Evolutionary conservation across 2,329 filamentous ascomycete species (phyloP).

Genomic region (Epichloe sibirici): DNA sequence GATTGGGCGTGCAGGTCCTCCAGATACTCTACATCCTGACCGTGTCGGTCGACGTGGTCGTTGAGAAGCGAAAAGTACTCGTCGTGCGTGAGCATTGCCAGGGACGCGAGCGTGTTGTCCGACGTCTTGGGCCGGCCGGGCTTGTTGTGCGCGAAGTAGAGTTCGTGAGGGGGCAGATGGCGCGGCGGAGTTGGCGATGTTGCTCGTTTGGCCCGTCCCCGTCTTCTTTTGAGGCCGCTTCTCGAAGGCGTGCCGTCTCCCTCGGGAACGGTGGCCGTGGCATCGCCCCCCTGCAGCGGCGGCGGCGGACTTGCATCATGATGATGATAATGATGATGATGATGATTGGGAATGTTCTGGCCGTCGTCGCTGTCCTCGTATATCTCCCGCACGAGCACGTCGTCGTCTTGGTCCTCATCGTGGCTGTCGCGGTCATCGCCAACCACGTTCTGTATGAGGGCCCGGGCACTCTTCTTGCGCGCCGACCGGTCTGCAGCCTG

Average conservation of each 20-base stretch:
- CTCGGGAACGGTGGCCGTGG: slow-evolving; percentile 12
- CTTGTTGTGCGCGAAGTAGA: slow-evolving; percentile 88
- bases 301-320: no score
- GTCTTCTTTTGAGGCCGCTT: slow-evolving; percentile 7
- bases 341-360: background rate
- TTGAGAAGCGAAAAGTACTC: slow-evolving; percentile 67
- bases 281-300: slow-evolving; percentile 28
- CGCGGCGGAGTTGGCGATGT: slow-evolving; percentile 69
- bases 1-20: slow-evolving; percentile 64
- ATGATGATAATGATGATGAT: no score
- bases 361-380: slow-evolving; percentile 54
- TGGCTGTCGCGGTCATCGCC: slow-evolving; percentile 52
- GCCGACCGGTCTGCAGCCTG: slow-evolving; percentile 74
- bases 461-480: slow-evolving; percentile 68
- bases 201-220: slow-evolving; percentile 14
- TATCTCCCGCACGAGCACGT: slow-evolving; percentile 11
- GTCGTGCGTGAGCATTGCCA: slow-evolving; percentile 74
- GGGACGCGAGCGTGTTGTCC: slow-evolving; percentile 65
- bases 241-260: slow-evolving; percentile 30
- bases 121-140: slow-evolving; percentile 74
- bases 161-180: slow-evolving; percentile 75
- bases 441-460: slow-evolving; percentile 60
- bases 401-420: slow-evolving; percentile 42
- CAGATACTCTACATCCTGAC: slow-evolving; percentile 56
- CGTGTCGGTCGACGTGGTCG: slow-evolving; percentile 55